Percentiles rank a stretch among this genome's conserved stretches.
Conservation (phyloP, 1,139 yeast genomes). For the Blastobotrys arbuscula region DNA sequence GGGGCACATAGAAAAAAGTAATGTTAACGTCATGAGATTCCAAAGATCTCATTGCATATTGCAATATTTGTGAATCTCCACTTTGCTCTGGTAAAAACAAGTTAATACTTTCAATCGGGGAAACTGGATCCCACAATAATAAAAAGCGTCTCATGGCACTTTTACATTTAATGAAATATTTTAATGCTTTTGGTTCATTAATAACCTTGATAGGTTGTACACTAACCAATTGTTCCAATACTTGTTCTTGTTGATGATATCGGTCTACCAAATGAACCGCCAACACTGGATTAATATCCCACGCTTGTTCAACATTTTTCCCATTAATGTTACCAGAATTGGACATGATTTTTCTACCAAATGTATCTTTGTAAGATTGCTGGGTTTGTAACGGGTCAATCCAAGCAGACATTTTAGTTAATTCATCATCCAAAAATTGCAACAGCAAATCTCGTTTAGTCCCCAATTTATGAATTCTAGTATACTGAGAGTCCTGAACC, state of each 20-base stretch:
- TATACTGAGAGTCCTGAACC: slow-evolving; percentile 8
- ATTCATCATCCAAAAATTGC: slow-evolving; percentile 70
- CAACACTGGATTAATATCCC: slow-evolving; percentile 60
- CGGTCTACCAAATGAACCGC: slow-evolving; percentile 70
- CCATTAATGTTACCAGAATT: slow-evolving; percentile 14
- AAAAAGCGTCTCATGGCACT: slow-evolving; percentile 34
- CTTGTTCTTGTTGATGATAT: slow-evolving; percentile 32
- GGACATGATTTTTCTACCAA: slow-evolving; percentile 17
- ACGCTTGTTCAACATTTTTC: slow-evolving; percentile 47
- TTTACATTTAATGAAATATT: slow-evolving; percentile 31
- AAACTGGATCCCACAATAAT: slow-evolving; percentile 67
- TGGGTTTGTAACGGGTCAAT: slow-evolving; percentile 57
- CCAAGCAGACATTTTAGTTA: slow-evolving; percentile 72
- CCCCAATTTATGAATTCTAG: slow-evolving; percentile 14
- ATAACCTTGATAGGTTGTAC: slow-evolving; percentile 59
- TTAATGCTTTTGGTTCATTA: slow-evolving; percentile 59
- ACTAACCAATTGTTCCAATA: slow-evolving; percentile 45
- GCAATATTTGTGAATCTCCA: slow-evolving; percentile 62
- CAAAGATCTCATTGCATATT: slow-evolving; percentile 84
- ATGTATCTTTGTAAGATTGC: slow-evolving; percentile 28
- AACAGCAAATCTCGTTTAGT: slow-evolving; percentile 48
- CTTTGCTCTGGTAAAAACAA: slow-evolving; percentile 75
- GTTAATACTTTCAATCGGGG: slow-evolving; percentile 83
- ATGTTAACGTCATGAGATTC: slow-evolving; percentile 83
- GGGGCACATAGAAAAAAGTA: slow-evolving; percentile 96